Percentiles rank a stretch among this genome's conserved stretches.
phyloP scores from a whole-genome alignment of 1,284 basidiomycete species.

The Apiotrichum domesticum region DNA sequence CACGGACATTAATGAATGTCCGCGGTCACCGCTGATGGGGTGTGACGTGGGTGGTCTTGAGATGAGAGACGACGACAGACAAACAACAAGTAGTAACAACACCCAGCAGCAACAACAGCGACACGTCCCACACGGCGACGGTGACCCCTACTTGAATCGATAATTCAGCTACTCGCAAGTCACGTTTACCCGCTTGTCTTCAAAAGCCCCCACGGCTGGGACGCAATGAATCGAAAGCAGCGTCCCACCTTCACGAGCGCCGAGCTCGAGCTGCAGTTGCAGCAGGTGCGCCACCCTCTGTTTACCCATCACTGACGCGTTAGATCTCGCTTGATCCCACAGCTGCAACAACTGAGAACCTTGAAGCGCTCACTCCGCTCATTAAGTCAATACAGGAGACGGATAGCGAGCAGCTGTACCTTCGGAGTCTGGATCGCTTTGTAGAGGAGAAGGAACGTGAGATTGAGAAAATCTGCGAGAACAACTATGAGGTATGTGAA shows the following conservation, averaged over 20 bases:
- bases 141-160: no score
- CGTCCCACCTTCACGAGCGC: constrained; percentile 43
- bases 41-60: no score
- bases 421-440: constrained; percentile 76
- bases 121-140: no score
- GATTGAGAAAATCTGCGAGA: constrained; percentile 90
- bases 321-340: constrained; percentile 44
- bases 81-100: no score
- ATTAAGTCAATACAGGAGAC: constrained; percentile 89
- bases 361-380: constrained; percentile 85
- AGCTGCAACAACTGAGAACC: constrained; percentile 58
- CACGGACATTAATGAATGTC: no score
- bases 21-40: no score
- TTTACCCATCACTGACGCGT: background rate
- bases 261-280: constrained; percentile 46
- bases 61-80: no score
- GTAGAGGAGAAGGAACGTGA: constrained; percentile 90
- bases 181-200: no score
- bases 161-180: no score
- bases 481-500: constrained; percentile 70
- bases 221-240: constrained; percentile 36
- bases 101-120: no score
- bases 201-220: no score
- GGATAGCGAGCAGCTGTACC: constrained; percentile 83
- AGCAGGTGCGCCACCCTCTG: constrained; percentile 31